Base-by-base conservation (phyloP, 305 asterid species). In the Rubia peregrina region DNA sequence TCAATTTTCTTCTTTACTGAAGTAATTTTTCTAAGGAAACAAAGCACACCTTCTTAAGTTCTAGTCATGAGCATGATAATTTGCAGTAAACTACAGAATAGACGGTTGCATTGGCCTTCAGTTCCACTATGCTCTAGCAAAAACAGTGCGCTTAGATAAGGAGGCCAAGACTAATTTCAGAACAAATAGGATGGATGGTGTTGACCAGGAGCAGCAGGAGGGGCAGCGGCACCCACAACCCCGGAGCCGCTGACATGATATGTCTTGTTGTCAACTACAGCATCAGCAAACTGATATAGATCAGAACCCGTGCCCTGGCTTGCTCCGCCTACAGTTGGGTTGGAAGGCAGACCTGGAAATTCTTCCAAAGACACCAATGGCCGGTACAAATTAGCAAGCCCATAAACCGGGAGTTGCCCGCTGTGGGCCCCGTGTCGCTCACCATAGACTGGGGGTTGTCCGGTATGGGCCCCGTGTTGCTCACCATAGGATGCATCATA, bases 221-320 rank as follows among this genome's bases (percentile, higher is more conserved):
- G 77, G 74, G 65, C 77, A 24, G 75, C 73, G 56, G 79, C 74
- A 17, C 63, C 21, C 7, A 46, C 80, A 13, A 74, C 22, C 26
- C 81, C 79, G 65, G 82, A 70, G 38, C 75, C 65, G 57, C 65
- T 41, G 44, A 53, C 71, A 71, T 64, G 76, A 72, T 85, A 81
- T 16, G 84, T 53, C 41, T 81, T 90, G 9, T 72, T 82, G 43
- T 85, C 87, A 11, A 70, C 73, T 42, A 84, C 79, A 22, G 84
- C 36, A 83, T 85, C 95, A 9, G 88, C 89, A 80, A 85, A 86
- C 72, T 86, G 95, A 81, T 89, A 88, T 16, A 85, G 83, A 81
- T 89, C 85, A 72, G 91, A 70, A 12, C 79, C 74, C 24, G 87
- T 51, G 41, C 72, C 78, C 74, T 78, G 82, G 68, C 63, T 74